Base-by-base conservation (phyloP, 2,329 filamentous ascomycete genomes). In the Lasiodiplodia sp. region DNA sequence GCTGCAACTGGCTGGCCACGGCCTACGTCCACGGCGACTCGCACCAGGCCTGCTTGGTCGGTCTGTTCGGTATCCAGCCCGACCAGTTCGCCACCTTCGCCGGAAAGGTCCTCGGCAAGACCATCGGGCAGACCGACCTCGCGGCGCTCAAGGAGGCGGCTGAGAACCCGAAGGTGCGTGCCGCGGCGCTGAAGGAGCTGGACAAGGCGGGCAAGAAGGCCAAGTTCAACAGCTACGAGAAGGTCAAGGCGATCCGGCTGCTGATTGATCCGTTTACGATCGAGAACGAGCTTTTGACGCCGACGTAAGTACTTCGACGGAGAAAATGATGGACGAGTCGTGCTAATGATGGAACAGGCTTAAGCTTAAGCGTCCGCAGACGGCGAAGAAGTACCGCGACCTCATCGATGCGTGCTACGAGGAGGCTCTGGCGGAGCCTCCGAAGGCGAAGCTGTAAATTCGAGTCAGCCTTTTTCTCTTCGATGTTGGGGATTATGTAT, bases 201-300 rank as follows among this genome's bases (percentile, higher is more conserved):
- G 92, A 96, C 69, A 87, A 85, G 67, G 91, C 96, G 69, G 93
- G 88, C 53, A 91, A 87, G 83, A 91, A 90, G 82, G 89, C 92
- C 80, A 97, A 96, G 83, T 94, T 99, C 80, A 96, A 97, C 78
- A 92, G 90, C 73, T 98, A 92, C 74, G 96, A 99, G 85, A 88
- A 89, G 71, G 90, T 98, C 57, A 88, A 87, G 78, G 92, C 90
- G 73, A 86, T 91, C 68, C 81, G 91, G 71, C 82, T 99, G 73
- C 90, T 91, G 74, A 74, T 97, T 16, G 96, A 99, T 69, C 96
- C 96, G 1, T 98, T 99, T 75, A 92, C 89, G 0, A 89, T 98
- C 72, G 94, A 97, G 63, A 99, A 99, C 77, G 92, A 97, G 80
- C 85, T 97, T 62, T 82, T 94, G 77, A 96, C 92, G 23, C 92